Evolutionary conservation across 2,329 filamentous ascomycete genomes (phyloP).

Genomic region (Balansia obtecta): DNA sequence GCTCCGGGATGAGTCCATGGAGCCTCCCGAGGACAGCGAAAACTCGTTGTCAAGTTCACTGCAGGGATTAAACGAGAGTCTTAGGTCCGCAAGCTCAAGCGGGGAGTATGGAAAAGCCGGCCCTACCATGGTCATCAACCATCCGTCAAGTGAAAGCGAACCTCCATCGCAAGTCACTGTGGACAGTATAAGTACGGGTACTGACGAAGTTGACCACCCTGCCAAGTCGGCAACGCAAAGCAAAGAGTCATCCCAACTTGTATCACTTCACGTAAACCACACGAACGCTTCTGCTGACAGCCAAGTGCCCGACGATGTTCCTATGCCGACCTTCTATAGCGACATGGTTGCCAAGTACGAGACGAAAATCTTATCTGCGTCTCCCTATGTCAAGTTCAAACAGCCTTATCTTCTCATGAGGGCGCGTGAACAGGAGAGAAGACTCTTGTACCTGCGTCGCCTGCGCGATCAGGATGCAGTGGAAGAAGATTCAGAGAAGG

Average conservation of each 20-base stretch:
- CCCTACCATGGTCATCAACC: constrained; percentile 20
- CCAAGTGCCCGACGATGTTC: constrained; percentile 62
- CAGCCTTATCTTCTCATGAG: constrained; percentile 89
- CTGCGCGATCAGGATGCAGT: constrained; percentile 64
- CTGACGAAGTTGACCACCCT: constrained; percentile 16
- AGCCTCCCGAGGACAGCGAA: constrained; percentile 56
- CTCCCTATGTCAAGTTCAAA: constrained; percentile 90
- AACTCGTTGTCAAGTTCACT: constrained; percentile 26
- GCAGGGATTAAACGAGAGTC: constrained; percentile 28
- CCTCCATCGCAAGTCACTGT: constrained; percentile 20
- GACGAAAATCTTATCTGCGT: constrained; percentile 86
- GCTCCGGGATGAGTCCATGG: constrained; percentile 83
- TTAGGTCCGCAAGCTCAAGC: constrained; percentile 20
- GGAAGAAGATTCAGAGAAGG: constrained; percentile 50
- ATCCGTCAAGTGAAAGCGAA: constrained; percentile 25
- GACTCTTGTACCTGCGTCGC: constrained; percentile 68
- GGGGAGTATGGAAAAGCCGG: constrained; percentile 18
- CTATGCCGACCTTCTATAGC: constrained; percentile 85
- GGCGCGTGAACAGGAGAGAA: constrained; percentile 79
- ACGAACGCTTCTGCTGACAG: constrained; percentile 33
- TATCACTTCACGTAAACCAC: constrained; percentile 31
- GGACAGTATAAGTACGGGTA: constrained; percentile 16
- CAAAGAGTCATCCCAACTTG: constrained; percentile 16
- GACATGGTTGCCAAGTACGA: constrained; percentile 90
- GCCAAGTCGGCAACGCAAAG: constrained; percentile 13